Evolutionary conservation across 345 rosid species (phyloP).

Genomic region (Cardamine occulta): DNA sequence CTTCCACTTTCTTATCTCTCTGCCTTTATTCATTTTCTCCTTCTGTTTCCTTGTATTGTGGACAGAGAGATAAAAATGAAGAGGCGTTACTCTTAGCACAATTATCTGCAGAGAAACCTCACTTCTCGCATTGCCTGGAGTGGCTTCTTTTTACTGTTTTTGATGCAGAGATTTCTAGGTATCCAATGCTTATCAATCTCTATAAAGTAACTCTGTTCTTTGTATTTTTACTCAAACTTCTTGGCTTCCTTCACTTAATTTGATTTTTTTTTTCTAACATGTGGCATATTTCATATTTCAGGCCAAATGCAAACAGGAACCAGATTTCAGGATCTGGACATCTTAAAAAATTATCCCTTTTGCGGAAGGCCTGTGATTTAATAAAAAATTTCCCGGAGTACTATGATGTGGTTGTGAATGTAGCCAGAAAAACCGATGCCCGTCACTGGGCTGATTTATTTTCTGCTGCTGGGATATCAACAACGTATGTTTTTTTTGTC

Average conservation of each 20-base stretch:
- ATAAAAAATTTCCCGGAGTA: constrained; percentile 87
- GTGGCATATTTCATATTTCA: constrained; percentile 43
- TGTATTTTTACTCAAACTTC: not conserved
- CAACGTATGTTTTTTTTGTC: constrained; percentile 62
- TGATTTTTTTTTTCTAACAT: constrained; percentile 1
- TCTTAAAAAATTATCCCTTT: constrained; percentile 54
- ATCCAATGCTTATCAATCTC: constrained; percentile 30
- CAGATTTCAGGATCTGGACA: constrained; percentile 54
- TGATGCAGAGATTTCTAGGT: constrained; percentile 97
- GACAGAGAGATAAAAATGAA: constrained; percentile 86
- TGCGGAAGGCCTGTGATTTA: constrained; percentile 91
- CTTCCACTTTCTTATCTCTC: constrained; percentile 1
- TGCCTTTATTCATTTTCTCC: constrained; percentile 11
- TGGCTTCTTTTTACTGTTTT: constrained; percentile 99
- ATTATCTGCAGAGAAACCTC: constrained; percentile 94
- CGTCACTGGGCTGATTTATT: constrained; percentile 99
- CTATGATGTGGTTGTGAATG: constrained; percentile 95
- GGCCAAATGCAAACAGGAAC: constrained; percentile 71
- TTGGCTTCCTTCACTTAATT: not conserved
- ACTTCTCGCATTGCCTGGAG: constrained; percentile 94
- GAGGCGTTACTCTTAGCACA: constrained; percentile 84
- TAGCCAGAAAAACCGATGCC: constrained; percentile 98
- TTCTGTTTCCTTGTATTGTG: constrained; percentile 37
- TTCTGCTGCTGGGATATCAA: constrained; percentile 96
- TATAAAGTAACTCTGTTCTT: not conserved